Evolutionary conservation across 163 green algal genomes (phyloP), one percentile per base, ranked within the genome.

Genomic region (Scenedesmus sp.): DNA sequence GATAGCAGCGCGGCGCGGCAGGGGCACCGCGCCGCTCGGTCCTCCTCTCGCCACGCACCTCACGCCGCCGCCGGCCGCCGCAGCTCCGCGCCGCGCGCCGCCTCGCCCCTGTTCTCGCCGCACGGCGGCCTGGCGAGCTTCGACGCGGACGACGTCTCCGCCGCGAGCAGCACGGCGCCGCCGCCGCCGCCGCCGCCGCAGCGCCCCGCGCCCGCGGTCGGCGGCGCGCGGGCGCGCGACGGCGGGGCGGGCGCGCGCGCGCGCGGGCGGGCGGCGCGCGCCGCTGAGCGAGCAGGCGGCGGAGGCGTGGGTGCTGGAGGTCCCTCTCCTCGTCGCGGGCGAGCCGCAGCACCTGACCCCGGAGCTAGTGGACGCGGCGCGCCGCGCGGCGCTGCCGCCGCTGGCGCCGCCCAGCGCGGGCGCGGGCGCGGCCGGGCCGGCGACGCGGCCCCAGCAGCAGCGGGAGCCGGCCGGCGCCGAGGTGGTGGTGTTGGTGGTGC

Each of bases 261-360:
- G n/a, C n/a, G n/a, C n/a, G n/a, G n/a, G n/a, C n/a, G n/a, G n/a
- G n/a, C 70, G 56, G 42, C 45, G 54, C 9, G 50, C 26, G 22
- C 67, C 67, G 3, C 56, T 70, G 11, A 54, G 56, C 15, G 4
- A 50, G 26, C 13, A 39, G 17, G 18, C 56, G 3, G n/a, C 28
- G 20, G 53, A 78, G 15, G 42, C 42, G 3, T 70, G 56, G 57
- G 34, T 78, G 70, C 29, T 69, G n/a, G 31, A 76, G 9, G 31
- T 51, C 4, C 66, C 51, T 50, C 31, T 33, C 34, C 60, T 3
- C 11, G 22, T 33, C 11, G 36, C 62, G 20, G 36, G 5, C 15
- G 31, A 54, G 56, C 2, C 39, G 56, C 26, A 64, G 26, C 11
- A 4, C 56, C 56, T 64, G 56, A 44, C 56, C 3, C 26, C 39